These are phyloP conservation scores for Ustilago hordei DNA, from an alignment of 1,284 basidiomycete genomes.

Conservation along the genomic window DNA sequence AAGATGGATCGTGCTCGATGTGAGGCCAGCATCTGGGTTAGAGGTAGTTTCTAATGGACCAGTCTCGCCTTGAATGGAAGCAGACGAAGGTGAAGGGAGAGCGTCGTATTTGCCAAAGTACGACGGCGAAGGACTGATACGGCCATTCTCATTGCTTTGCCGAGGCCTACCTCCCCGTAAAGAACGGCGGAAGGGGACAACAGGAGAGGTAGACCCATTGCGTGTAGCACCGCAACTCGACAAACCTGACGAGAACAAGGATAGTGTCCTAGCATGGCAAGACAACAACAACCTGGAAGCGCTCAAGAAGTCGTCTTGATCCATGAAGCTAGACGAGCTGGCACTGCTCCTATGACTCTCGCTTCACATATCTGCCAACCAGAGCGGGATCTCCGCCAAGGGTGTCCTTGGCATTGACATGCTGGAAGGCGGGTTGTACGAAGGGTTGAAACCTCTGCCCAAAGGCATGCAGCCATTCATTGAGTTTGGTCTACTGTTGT, in stretches of 20 bases:
- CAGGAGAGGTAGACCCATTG: slow-evolving; percentile 43
- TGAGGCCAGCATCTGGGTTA: slow-evolving; percentile 17
- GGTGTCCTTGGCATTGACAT: slow-evolving; percentile 47
- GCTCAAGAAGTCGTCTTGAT: slow-evolving; percentile 30
- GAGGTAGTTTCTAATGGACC: slow-evolving; percentile 16
- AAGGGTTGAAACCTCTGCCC: slow-evolving; percentile 31
- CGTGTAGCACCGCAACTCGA: slow-evolving; percentile 31
- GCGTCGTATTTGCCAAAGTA: slow-evolving; percentile 43
- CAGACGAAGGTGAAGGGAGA: slow-evolving; percentile 22
- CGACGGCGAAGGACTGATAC: slow-evolving; percentile 39
- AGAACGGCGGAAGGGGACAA: slow-evolving; percentile 37
- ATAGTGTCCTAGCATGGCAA: slow-evolving; percentile 34
- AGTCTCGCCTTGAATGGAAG: slow-evolving; percentile 25
- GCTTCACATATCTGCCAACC: slow-evolving; percentile 52
- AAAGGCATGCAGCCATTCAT: slow-evolving; percentile 23
- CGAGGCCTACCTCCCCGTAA: slow-evolving; percentile 30
- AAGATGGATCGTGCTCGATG: slow-evolving; percentile 33
- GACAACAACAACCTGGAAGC: slow-evolving; percentile 16
- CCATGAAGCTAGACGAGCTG: slow-evolving; percentile 37
- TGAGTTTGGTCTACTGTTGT: slow-evolving; percentile 25
- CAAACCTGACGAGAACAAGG: slow-evolving; percentile 27
- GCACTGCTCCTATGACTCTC: slow-evolving; percentile 41
- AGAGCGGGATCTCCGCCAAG: slow-evolving; percentile 50
- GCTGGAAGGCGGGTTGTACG: slow-evolving; percentile 33
- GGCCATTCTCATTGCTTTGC: slow-evolving; percentile 44